Base-by-base conservation (phyloP, 257 asterid genomes). In the Ocimum tenuiflorum region DNA sequence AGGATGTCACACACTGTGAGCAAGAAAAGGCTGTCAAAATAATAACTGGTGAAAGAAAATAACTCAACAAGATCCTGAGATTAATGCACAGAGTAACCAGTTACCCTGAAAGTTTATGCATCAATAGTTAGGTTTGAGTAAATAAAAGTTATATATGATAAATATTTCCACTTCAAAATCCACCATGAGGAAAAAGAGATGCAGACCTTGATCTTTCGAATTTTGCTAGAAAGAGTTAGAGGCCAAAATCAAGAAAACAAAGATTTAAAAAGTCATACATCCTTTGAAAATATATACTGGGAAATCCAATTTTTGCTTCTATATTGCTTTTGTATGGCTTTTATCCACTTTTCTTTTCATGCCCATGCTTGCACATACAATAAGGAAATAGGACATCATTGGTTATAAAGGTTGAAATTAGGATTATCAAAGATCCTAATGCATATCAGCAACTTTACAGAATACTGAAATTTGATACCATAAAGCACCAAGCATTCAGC, bases 401-500 rank as follows among this genome's bases (percentile, higher is more conserved):
- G 2, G 31, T 27, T n/a, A n/a, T n/a, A n/a, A n/a, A n/a, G n/a
- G n/a, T n/a, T n/a, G n/a, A n/a, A n/a, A n/a, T n/a, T n/a, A 27
- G 31, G 42, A 36, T 36, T 36, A 36, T 6, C 42, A 6, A 1
- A 9, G 8, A 36, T 36, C 42, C 42, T 36, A 36, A 36, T 36
- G 4, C 22, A 59, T 31, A 4, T 22, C 54, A 39, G 24, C 33
- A 10, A 49, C 67, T 60, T 45, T 4, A 58, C 29, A 54, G 48
- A 50, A 58, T 68, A 33, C 57, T 2, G 36, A 31, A 31, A 2
- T 31, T 7, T 48, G 64, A 69, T 35, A 52, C 67, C 13, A 15
- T 20, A 8, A 7, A 39, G 60, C 23, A 65, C 61, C 29, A 70
- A 53, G 68, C 69, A 65, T 62, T 67, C 36, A 43, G 54, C 17